Percentiles rank a stretch among this genome's conserved stretches.
Evolutionary conservation across 2,329 filamentous ascomycete genomes (phyloP).

Genomic region (Sporothrix curviconia): DNA sequence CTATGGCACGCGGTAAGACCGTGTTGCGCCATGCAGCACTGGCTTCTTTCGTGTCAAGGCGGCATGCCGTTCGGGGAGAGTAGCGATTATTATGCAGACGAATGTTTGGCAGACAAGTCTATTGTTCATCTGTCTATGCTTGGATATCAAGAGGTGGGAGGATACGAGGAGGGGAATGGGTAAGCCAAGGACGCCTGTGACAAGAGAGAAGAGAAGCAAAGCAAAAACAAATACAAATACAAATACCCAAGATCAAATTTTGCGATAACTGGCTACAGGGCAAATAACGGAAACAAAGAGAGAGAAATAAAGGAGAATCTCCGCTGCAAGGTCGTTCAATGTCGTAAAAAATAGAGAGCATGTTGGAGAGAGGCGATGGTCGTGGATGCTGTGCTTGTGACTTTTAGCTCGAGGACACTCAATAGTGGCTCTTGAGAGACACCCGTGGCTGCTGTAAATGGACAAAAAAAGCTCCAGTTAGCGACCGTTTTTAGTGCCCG

Average conservation of each 20-base stretch:
- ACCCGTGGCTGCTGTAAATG: slow-evolving; percentile 3
- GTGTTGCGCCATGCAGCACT: not conserved
- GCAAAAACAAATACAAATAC: not conserved
- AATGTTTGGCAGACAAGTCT: not conserved
- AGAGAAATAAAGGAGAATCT: not conserved
- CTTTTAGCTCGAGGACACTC: not conserved
- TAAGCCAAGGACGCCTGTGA: not conserved
- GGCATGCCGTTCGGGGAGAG: not conserved
- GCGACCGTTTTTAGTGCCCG: slow-evolving; percentile 13
- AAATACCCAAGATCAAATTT: not conserved
- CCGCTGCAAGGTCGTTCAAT: not conserved
- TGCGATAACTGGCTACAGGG: no score
- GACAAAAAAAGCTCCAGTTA: not conserved
- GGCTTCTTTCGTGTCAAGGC: slow-evolving; percentile 2
- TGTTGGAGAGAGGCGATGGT: not conserved
- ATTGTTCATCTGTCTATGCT: not conserved
- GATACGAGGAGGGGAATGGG: not conserved
- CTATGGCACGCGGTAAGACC: no score
- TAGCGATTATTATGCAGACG: no score
- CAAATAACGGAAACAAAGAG: not conserved
- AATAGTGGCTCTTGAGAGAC: slow-evolving; percentile 15
- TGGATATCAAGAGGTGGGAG: not conserved
- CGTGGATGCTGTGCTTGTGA: no score
- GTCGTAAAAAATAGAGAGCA: not conserved
- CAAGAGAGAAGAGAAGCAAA: not conserved